Percentiles rank a stretch among this genome's conserved stretches.
These are phyloP conservation scores for Colletotrichum camelliae DNA, from an alignment of 2,329 filamentous ascomycete species.

Conservation along the genomic window DNA sequence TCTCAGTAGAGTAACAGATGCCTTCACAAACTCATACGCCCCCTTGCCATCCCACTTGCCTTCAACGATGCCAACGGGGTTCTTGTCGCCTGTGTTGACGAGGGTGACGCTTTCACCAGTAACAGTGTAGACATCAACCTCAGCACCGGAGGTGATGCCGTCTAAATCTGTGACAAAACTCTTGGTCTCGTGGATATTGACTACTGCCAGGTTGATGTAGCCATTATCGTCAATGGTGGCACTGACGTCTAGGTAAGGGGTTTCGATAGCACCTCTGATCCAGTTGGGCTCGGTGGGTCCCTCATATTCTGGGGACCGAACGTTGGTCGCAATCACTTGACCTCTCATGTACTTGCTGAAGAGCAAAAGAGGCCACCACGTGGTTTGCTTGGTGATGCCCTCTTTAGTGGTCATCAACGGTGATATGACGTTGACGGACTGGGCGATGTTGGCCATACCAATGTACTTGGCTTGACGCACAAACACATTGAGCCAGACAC, in stretches of 20 bases:
- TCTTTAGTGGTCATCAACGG: conserved; percentile 74
- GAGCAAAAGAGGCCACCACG: conserved; percentile 76
- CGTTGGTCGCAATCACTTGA: conserved; percentile 69
- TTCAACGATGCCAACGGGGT: conserved; percentile 58
- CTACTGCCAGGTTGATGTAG: conserved; percentile 70
- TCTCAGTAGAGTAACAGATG: conserved; percentile 72
- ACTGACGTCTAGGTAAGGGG: conserved; percentile 74
- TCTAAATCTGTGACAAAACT: conserved; percentile 65
- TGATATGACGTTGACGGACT: conserved; percentile 79
- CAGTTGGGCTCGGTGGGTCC: conserved; percentile 71
- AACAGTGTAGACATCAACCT: conserved; percentile 68
- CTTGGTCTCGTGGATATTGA: conserved; percentile 71
- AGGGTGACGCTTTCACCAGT: conserved; percentile 60
- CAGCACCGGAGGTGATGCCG: conserved; percentile 51
- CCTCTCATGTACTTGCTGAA: conserved; percentile 74
- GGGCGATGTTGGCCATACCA: conserved; percentile 81
- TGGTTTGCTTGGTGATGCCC: conserved; percentile 73
- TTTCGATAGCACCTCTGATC: conserved; percentile 69
- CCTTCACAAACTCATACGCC: conserved; percentile 69
- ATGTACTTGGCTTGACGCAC: conserved; percentile 73
- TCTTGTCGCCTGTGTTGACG: conserved; percentile 66
- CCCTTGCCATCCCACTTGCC: conserved; percentile 67
- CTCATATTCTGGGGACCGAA: conserved; percentile 66
- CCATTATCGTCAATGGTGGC: conserved; percentile 64
- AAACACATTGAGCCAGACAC: conserved; percentile 78